These are phyloP conservation scores for Bruguiera hainesii DNA, from an alignment of 441 rosid species.

Conservation along the genomic window DNA sequence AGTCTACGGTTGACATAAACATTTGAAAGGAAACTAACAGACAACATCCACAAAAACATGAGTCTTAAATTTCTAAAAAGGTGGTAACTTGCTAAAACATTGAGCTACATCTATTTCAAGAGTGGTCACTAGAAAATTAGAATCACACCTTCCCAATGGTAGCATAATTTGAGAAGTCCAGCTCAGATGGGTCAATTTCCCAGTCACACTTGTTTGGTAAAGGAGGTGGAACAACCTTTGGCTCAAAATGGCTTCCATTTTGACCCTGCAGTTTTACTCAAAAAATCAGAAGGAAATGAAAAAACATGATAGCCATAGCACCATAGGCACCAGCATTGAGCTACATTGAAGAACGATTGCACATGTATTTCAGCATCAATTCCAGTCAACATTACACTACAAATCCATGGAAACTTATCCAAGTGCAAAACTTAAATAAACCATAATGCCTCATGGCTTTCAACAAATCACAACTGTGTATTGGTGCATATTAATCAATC, in stretches of 20 bases:
- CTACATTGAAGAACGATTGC: neutral
- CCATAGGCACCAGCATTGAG: too few species aligned
- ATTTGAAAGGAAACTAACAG: too few species aligned
- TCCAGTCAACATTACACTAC: too few species aligned
- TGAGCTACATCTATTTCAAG: neutral
- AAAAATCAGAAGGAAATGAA: constrained; percentile 8
- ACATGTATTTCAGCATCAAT: neutral
- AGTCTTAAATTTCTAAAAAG: constrained; percentile 1
- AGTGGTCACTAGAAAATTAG: constrained; percentile 5
- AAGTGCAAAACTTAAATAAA: neutral
- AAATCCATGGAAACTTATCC: neutral
- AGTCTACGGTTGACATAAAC: too few species aligned
- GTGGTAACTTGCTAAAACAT: neutral
- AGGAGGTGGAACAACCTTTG: constrained; percentile 92
- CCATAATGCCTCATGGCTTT: neutral
- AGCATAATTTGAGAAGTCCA: constrained; percentile 70
- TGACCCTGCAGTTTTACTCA: constrained; percentile 61
- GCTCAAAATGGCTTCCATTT: constrained; percentile 97
- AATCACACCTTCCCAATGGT: constrained; percentile 80
- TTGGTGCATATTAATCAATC: neutral
- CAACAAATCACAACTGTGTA: neutral
- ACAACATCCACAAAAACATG: neutral
- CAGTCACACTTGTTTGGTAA: constrained; percentile 96
- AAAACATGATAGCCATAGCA: constrained; percentile 5
- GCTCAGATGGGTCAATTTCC: constrained; percentile 98